Base-by-base conservation (phyloP, 352 stramenopile species). In the Phytopythium delawarense region DNA sequence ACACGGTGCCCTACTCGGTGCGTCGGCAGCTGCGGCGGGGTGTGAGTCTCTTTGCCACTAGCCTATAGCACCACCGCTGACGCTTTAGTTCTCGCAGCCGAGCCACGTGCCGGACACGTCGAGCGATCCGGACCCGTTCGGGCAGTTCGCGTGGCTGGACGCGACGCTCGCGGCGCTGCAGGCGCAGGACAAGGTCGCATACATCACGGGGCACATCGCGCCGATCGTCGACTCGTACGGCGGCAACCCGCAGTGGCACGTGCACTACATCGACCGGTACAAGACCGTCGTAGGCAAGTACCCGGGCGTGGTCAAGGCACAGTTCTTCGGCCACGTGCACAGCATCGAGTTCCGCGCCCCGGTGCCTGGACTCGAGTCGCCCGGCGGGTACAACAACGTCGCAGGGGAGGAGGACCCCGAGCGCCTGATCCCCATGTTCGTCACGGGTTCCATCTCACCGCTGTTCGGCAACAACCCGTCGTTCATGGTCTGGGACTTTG, bases 281-380 rank as follows among this genome's bases (percentile, higher is more conserved):
- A 84, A 90, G 63, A 54, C 57, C 1, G 92, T 97, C 52, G 71
- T 97, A 16, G 68, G 76, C 44, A 65, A 75, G 52, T 96, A 91
- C 65, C 50, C 72, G 0, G 66, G 85, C 51, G 75, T 93, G 30
- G 76, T 97, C 40, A 91, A 98, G 68, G 78, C 79, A 4, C 87
- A 96, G 66, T 78, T 98, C 54, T 98, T 97, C 81, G 94, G 91
- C 21, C 94, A 98, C 72, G 78, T 98, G 4, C 94, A 98, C 69
- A 92, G 79, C 28, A 73, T 97, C 70, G 94, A 98, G 75, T 96
- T 97, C 70, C 90, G 94, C 42, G 70, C 90, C 9, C 77, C 83
- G 11, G 65, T 78, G 15, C 25, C 51, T 18, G 64, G 60, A 8
- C 46, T 78, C 16, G 69, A 54, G 25, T 13, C 21, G 2, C 46